phyloP scores from a whole-genome alignment of 345 rosid genomes.

The Acer yangbiense region DNA sequence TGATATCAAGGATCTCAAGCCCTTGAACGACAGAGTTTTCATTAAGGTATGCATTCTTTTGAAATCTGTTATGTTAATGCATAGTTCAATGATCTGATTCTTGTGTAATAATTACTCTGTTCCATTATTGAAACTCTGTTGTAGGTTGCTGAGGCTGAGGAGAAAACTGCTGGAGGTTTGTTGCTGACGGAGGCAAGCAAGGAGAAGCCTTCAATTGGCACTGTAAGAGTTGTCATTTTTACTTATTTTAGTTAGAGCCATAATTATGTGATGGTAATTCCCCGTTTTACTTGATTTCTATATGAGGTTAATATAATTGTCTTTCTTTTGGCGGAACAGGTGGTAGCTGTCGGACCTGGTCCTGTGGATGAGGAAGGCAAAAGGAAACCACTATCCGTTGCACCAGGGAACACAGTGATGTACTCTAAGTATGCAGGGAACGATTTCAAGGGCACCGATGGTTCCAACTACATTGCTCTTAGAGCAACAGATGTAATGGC shows the following conservation, averaged over 20 bases:
- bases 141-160: slow-evolving; percentile 91
- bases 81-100: neutral
- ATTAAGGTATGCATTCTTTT: slow-evolving; percentile 55
- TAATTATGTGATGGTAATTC: neutral
- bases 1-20: slow-evolving; percentile 90
- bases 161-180: slow-evolving; percentile 95
- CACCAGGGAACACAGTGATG: slow-evolving; percentile 75
- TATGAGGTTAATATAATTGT: too few species aligned
- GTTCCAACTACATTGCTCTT: slow-evolving; percentile 74
- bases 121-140: slow-evolving; percentile 3
- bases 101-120: neutral
- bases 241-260: neutral
- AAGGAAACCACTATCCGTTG: slow-evolving; percentile 45
- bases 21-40: slow-evolving; percentile 84
- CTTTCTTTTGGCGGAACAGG: slow-evolving; percentile 43
- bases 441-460: slow-evolving; percentile 83
- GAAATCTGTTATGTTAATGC: neutral
- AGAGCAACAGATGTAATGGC: slow-evolving; percentile 94
- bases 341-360: slow-evolving; percentile 86
- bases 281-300: neutral
- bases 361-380: slow-evolving; percentile 81
- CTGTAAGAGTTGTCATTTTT: slow-evolving; percentile 38
- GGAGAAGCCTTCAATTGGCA: slow-evolving; percentile 93
- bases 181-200: slow-evolving; percentile 79
- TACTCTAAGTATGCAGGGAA: slow-evolving; percentile 93